A percentile compares a stretch with the other conserved stretches of the same genome.
Evolutionary conservation across 768 basidiomycete species (phyloP).

Genomic region (Punctularia strigosozonata): DNA sequence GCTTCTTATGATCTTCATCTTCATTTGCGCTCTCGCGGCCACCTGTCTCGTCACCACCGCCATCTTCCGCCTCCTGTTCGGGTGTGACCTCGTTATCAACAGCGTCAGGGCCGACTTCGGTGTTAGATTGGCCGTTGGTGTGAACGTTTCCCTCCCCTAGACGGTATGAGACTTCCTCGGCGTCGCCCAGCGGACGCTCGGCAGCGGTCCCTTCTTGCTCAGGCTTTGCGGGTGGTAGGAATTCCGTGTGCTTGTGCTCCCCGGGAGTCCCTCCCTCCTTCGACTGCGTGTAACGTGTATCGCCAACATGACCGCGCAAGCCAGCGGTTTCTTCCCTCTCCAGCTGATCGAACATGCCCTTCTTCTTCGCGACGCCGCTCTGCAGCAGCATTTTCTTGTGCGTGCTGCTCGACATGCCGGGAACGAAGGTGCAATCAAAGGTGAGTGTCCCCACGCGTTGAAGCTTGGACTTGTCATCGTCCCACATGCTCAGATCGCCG

Average conservation of each 20-base stretch:
- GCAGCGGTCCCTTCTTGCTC: background rate
- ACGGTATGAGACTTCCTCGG: background rate
- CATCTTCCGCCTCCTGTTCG: conserved; percentile 11
- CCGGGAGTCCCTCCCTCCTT: no score
- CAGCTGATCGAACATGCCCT: conserved; percentile 15
- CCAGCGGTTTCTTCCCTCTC: conserved; percentile 3
- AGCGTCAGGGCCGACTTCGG: conserved; percentile 6
- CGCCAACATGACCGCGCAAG: conserved; percentile 1
- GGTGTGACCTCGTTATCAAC: conserved; percentile 6
- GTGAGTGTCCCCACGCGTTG: conserved; percentile 15
- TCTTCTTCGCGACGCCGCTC: conserved; percentile 12
- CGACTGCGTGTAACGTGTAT: no score
- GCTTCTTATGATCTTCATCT: conserved; percentile 17
- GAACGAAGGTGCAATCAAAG: conserved; percentile 16
- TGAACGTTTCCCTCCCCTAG: no score
- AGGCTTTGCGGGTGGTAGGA: no score
- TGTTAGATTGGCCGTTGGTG: conserved; percentile 12
- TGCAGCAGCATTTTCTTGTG: conserved; percentile 9
- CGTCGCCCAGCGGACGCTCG: no score
- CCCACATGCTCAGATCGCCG: conserved; percentile 17
- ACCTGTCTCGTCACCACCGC: background rate
- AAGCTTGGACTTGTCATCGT: conserved; percentile 15
- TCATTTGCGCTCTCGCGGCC: conserved; percentile 15
- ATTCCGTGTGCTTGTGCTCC: background rate
- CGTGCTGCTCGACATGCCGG: conserved; percentile 17